Percentiles rank a stretch among this genome's conserved stretches.
phyloP scores from a whole-genome alignment of 768 basidiomycete genomes.

The Trametes cingulata region DNA sequence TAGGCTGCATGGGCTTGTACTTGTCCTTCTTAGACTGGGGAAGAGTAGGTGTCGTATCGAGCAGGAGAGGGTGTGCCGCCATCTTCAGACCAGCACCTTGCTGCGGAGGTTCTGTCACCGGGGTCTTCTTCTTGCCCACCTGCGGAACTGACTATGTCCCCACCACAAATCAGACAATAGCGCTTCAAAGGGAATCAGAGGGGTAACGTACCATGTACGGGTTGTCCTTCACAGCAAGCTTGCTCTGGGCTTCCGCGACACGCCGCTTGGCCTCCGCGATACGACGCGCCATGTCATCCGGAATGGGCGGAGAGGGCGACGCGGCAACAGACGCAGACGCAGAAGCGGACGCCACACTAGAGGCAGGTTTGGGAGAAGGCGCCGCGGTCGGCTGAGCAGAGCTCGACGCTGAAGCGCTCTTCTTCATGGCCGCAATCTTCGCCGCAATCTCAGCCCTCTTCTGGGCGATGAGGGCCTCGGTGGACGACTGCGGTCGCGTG shows the following conservation, averaged over 20 bases:
- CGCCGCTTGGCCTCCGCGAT: conserved; percentile 86
- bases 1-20: conserved; percentile 99
- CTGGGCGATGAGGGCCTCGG: conserved; percentile 74
- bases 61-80: conserved; percentile 84
- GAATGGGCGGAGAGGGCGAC: conserved; percentile 45
- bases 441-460: conserved; percentile 85
- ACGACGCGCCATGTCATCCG: conserved; percentile 66
- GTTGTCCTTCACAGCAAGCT: conserved; percentile 74
- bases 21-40: conserved; percentile 84
- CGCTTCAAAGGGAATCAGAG: not conserved
- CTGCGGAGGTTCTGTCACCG: conserved; percentile 61
- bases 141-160: conserved; percentile 52
- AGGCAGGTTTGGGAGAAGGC: conserved; percentile 29
- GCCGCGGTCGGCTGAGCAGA: conserved; percentile 26
- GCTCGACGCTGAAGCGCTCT: conserved; percentile 25
- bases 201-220: conserved; percentile 70
- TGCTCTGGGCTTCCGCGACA: conserved; percentile 80
- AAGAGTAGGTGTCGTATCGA: conserved; percentile 61
- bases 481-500: conserved; percentile 39
- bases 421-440: conserved; percentile 78
- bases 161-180: conserved; percentile 1
- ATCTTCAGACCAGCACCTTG: conserved; percentile 86
- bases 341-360: conserved; percentile 30
- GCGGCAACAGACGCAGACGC: conserved; percentile 25
- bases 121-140: conserved; percentile 53